Conservation (phyloP, 2,329 filamentous ascomycete species). For the Trichoderma citrinoviride region DNA sequence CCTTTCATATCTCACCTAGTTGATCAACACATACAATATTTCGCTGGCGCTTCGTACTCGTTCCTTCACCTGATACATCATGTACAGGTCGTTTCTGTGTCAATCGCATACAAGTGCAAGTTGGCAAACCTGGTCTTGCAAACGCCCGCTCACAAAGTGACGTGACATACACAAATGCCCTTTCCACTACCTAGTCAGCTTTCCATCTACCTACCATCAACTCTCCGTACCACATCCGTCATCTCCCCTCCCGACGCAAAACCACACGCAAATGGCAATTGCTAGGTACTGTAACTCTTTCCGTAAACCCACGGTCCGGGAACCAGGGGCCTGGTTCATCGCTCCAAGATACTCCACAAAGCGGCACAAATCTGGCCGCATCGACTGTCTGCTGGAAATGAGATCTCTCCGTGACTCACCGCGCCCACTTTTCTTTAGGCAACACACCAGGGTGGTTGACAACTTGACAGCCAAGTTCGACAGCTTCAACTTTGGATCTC, state of each 20-base stretch:
- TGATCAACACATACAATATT: no score
- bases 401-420: slow-evolving; percentile 14
- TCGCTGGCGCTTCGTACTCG: no score
- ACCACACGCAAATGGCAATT: neutral
- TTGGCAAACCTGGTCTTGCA: neutral
- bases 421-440: slow-evolving; percentile 13
- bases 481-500: neutral
- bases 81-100: neutral
- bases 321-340: neutral
- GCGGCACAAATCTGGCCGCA: neutral
- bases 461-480: neutral
- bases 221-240: neutral
- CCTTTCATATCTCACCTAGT: no score
- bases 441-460: slow-evolving; percentile 5
- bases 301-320: no score
- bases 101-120: no score
- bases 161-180: neutral
- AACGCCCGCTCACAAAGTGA: neutral
- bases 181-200: neutral
- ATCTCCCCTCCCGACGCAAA: neutral
- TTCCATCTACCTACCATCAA: neutral
- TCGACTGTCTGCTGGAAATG: neutral
- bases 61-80: neutral
- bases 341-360: neutral
- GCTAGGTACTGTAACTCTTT: no score